These are phyloP conservation scores for Kregervanrija pseudodelftensis DNA, from an alignment of 805 yeast genomes.

Conservation along the genomic window DNA sequence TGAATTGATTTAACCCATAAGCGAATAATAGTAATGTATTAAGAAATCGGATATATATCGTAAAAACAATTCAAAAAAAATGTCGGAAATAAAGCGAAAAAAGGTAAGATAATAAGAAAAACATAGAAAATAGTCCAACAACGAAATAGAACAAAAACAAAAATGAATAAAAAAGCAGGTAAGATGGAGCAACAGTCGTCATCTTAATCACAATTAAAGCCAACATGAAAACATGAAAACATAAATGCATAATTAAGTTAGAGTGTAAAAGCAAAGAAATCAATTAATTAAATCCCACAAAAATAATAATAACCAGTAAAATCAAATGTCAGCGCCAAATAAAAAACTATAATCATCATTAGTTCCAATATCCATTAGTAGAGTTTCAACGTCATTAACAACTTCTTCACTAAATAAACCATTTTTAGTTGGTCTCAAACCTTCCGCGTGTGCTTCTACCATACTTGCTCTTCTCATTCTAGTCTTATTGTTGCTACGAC, in stretches of 20 bases:
- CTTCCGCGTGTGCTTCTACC: constrained; percentile 71
- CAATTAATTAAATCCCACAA: background rate
- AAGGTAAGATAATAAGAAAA: too few species aligned
- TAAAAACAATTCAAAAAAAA: too few species aligned
- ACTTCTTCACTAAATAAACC: constrained; percentile 75
- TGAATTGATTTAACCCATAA: too few species aligned
- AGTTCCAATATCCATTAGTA: constrained; percentile 44
- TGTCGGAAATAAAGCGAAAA: too few species aligned
- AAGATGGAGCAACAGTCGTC: too few species aligned
- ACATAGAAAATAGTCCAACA: too few species aligned
- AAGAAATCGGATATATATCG: too few species aligned
- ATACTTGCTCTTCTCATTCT: constrained; percentile 57
- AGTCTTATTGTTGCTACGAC: constrained; percentile 13
- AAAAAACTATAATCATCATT: constrained; percentile 34
- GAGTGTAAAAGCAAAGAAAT: background rate
- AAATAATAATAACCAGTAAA: background rate
- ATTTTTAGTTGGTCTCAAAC: constrained; percentile 63
- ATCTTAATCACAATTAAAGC: background rate
- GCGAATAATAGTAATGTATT: too few species aligned
- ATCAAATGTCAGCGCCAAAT: constrained; percentile 21
- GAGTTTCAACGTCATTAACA: constrained; percentile 67
- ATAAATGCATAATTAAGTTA: background rate
- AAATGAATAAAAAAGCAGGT: too few species aligned
- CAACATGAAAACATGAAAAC: background rate
- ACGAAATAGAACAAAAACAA: too few species aligned